phyloP scores from a whole-genome alignment of 768 basidiomycete genomes.

The Pleurotus citrinopileatus region DNA sequence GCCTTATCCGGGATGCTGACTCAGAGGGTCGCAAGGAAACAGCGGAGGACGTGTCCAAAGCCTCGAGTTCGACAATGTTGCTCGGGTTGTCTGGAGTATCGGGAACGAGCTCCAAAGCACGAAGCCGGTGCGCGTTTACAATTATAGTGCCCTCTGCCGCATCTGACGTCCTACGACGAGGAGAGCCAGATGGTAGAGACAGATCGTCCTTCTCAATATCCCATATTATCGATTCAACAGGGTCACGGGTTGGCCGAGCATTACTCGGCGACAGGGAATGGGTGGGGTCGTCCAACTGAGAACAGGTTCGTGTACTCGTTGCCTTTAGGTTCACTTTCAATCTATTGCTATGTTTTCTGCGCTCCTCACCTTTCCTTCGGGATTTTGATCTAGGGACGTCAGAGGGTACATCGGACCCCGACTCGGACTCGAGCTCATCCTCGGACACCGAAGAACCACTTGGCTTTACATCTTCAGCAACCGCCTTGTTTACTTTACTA shows the following conservation, averaged over 20 bases:
- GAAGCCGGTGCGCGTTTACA: slow-evolving; percentile 27
- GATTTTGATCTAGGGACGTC: slow-evolving; percentile 6
- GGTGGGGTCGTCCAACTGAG: neutral
- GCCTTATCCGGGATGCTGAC: slow-evolving; percentile 50
- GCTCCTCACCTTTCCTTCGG: neutral
- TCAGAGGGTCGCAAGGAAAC: slow-evolving; percentile 44
- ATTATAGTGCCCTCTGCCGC: slow-evolving; percentile 26
- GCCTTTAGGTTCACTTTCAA: too few species aligned
- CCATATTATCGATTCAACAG: slow-evolving; percentile 47
- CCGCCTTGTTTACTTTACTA: slow-evolving; percentile 21
- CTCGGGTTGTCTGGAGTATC: neutral
- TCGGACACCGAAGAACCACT: slow-evolving; percentile 17
- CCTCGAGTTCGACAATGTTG: neutral
- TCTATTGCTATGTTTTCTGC: too few species aligned
- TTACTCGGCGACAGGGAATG: neutral
- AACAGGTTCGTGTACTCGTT: neutral
- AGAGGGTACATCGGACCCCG: slow-evolving; percentile 18
- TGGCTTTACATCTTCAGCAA: too few species aligned
- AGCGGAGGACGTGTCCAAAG: slow-evolving; percentile 12
- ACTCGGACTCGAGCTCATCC: slow-evolving; percentile 5
- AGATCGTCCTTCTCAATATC: slow-evolving; percentile 45
- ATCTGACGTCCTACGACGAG: neutral
- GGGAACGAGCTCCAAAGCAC: neutral
- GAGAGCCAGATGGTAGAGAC: slow-evolving; percentile 19
- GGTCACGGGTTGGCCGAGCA: neutral